These are phyloP conservation scores for Lachancea mirantina DNA, from an alignment of 805 yeast genomes.

Conservation along the genomic window DNA sequence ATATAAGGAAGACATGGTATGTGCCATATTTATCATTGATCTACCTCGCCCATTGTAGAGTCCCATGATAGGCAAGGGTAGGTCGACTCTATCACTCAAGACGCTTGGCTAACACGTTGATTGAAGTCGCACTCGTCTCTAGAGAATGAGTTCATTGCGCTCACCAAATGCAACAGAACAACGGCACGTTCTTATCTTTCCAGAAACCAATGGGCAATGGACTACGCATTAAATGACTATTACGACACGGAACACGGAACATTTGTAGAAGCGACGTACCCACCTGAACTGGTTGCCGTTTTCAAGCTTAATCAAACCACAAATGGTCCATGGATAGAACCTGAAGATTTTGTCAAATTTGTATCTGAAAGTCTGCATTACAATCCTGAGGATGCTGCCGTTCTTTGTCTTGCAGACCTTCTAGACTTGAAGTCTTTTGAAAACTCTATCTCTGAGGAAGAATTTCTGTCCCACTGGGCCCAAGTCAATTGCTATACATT, in stretches of 20 bases:
- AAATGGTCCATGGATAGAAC: slow-evolving; percentile 42
- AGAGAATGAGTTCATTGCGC: slow-evolving; percentile 17
- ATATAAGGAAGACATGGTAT: too few relatives aligned
- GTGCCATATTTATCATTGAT: too few relatives aligned
- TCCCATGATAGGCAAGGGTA: too few relatives aligned
- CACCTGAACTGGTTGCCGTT: slow-evolving; percentile 12
- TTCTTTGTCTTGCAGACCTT: slow-evolving; percentile 63
- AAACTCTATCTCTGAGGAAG: slow-evolving; percentile 17
- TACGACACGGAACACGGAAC: slow-evolving; percentile 25
- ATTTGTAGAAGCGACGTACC: slow-evolving; percentile 9
- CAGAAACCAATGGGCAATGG: slow-evolving; percentile 24
- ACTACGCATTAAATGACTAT: slow-evolving; percentile 28
- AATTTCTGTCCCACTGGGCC: slow-evolving; percentile 21
- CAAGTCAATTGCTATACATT: slow-evolving; percentile 28
- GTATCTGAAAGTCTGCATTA: slow-evolving; percentile 60
- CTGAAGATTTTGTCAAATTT: slow-evolving; percentile 71
- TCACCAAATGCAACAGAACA: slow-evolving; percentile 18
- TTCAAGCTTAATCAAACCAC: slow-evolving; percentile 19
- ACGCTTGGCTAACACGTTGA: too few relatives aligned
- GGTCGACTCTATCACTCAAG: too few relatives aligned
- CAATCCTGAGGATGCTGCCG: slow-evolving; percentile 66
- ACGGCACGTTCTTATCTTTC: slow-evolving; percentile 20
- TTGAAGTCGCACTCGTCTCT: too few relatives aligned
- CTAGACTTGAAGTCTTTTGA: slow-evolving; percentile 36
- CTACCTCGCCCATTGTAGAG: too few relatives aligned